Evolutionary conservation across 1,284 basidiomycete species (phyloP).

Genomic region (Boletus smithii): DNA sequence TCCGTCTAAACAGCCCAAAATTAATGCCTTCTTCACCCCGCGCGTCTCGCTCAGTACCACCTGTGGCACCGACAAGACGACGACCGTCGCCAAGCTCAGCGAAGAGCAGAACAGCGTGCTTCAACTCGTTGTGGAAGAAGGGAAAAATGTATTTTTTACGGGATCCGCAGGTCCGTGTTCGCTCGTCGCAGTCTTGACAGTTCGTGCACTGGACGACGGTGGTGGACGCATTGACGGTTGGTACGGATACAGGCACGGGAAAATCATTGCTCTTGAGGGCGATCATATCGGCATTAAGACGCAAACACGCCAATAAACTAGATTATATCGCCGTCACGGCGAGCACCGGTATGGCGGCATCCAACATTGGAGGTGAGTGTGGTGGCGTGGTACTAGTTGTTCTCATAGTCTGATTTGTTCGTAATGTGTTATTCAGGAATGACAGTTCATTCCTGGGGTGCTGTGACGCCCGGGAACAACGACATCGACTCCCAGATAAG

Average conservation of each 20-base stretch:
- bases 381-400: neutral
- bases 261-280: conserved; percentile 77
- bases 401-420: neutral
- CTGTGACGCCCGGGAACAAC: conserved; percentile 65
- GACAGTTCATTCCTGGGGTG: conserved; percentile 80
- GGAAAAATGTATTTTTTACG: conserved; percentile 51
- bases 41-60: conserved; percentile 35
- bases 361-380: conserved; percentile 70
- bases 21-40: conserved; percentile 46
- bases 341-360: conserved; percentile 67
- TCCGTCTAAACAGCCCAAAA: conserved; percentile 40
- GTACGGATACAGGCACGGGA: conserved; percentile 58
- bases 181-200: no score
- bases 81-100: conserved; percentile 39
- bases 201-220: neutral
- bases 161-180: conserved; percentile 45
- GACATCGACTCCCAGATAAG: conserved; percentile 57
- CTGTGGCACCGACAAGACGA: conserved; percentile 32
- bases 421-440: conserved; percentile 31
- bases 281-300: conserved; percentile 65
- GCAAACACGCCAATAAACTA: conserved; percentile 54
- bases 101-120: conserved; percentile 43
- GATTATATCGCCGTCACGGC: conserved; percentile 77
- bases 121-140: conserved; percentile 46
- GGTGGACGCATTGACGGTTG: neutral